A percentile compares a stretch with the other conserved stretches of the same genome.
Evolutionary conservation across 257 asterid genomes (phyloP).

Genomic region (Penstemon newberryi): DNA sequence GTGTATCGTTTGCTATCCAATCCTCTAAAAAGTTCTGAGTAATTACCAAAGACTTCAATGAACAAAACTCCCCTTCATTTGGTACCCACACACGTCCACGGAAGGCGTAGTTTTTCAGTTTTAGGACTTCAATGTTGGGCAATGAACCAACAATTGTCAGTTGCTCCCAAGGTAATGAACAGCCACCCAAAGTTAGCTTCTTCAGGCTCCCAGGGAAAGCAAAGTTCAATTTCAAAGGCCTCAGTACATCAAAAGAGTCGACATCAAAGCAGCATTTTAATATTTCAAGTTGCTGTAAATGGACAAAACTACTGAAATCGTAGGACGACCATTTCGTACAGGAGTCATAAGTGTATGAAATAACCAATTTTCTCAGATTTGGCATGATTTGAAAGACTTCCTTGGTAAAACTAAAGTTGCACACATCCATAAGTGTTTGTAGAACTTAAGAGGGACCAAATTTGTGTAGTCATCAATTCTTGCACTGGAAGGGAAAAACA

Average conservation of each 20-base stretch:
- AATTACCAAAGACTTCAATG: not conserved
- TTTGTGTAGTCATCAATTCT: no score
- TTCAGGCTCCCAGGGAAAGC: constrained; percentile 8
- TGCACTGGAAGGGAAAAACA: constrained; percentile 2
- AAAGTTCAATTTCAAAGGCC: not conserved
- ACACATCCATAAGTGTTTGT: constrained; percentile 1
- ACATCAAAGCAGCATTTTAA: constrained; percentile 19
- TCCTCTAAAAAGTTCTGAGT: not conserved
- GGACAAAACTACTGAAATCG: constrained; percentile 18
- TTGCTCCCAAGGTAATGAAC: constrained; percentile 20
- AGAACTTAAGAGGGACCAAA: not conserved
- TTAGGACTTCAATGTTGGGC: constrained; percentile 27
- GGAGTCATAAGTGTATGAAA: not conserved
- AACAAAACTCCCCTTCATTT: constrained; percentile 8
- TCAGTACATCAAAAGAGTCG: not conserved
- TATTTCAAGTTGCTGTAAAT: constrained; percentile 26
- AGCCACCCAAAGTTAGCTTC: constrained; percentile 23
- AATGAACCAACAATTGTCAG: constrained; percentile 7
- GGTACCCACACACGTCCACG: constrained; percentile 16
- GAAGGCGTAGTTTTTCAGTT: not conserved
- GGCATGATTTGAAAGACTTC: constrained; percentile 18
- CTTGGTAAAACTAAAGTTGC: constrained; percentile 11
- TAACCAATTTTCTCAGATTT: constrained; percentile 23
- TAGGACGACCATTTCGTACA: constrained; percentile 15
- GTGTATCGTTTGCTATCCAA: not conserved